phyloP scores from a whole-genome alignment of 768 basidiomycete genomes.

The Suillus bovinus region DNA sequence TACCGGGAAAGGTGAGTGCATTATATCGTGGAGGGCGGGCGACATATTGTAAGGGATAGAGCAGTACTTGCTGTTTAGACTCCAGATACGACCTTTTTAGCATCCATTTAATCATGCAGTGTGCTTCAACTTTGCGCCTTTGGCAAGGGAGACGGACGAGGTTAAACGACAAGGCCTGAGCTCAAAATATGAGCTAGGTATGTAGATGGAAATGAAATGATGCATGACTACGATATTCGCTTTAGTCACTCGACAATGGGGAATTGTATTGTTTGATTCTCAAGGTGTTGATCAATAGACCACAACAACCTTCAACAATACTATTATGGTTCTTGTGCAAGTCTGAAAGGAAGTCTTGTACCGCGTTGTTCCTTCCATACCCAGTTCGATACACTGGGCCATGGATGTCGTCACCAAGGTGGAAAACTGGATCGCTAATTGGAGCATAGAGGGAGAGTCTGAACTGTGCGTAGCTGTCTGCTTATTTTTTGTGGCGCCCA shows the following conservation, averaged over 20 bases:
- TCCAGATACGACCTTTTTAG: background rate
- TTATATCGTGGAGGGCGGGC: background rate
- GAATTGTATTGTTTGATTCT: background rate
- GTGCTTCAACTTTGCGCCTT: background rate
- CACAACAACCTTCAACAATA: conserved; percentile 26
- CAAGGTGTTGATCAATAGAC: conserved; percentile 21
- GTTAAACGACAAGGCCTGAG: background rate
- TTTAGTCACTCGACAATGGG: no score
- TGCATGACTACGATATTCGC: background rate
- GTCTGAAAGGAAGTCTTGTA: conserved; percentile 8
- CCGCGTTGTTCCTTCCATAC: conserved; percentile 18
- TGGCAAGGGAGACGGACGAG: background rate
- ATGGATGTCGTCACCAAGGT: conserved; percentile 67
- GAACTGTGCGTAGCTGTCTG: conserved; percentile 51
- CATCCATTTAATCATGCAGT: background rate
- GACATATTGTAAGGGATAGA: background rate
- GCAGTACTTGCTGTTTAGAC: background rate
- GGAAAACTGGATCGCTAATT: conserved; percentile 48
- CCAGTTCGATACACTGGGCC: conserved; percentile 15
- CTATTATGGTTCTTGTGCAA: conserved; percentile 22
- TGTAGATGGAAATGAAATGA: background rate
- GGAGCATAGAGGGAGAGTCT: conserved; percentile 59
- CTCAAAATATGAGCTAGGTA: background rate
- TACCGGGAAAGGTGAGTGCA: background rate
- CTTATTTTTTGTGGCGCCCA: conserved; percentile 19